Evolutionary conservation across 352 stramenopile species (phyloP), one percentile per base, ranked within the genome.

Genomic region (Pythium sukuiense): DNA sequence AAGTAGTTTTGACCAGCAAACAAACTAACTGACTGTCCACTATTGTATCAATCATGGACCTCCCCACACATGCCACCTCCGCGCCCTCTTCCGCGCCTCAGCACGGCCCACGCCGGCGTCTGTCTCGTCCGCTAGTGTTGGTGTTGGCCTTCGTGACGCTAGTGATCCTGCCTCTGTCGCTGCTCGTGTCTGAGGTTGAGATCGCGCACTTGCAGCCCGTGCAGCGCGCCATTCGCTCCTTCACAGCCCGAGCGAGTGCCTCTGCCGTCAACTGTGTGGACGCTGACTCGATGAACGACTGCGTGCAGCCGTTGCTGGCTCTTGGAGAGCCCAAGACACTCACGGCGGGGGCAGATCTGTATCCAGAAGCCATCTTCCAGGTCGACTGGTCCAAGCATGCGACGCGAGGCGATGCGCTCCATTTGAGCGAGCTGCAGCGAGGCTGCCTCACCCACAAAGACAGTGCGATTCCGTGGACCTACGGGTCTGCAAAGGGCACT

Each of bases 401-500:
- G 18, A 49, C 58, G 37, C 57, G 37, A 18, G 55, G 20, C 14
- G 78, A 89, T 37, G 63, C 76, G 9, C 64, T 80, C n/a, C 80
- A 90, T 49, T 63, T 89, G 37, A 85, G 75, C 54, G 33, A 78
- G 29, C 59, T 90, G 30, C 82, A 90, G 12, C 69, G 61, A 1
- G 77, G 73, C n/a, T 90, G 82, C 37, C 69, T 75, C 14, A 29
- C 41, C 16, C 41, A 81, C 68, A 77, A 74, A 4, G 78, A 84
- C 30, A 81, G 71, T 18, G 79, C 88, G 24, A 74, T 89, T n/a
- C 72, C 75, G 29, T 88, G 74, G 77, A 48, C 67, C 24, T 77
- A 76, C 41, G 80, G 75, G 8, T 33, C 29, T 8, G 24, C 11
- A 2, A 12, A 13, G 11, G 29, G 67, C 63, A 1, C 64, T 60